Evolutionary conservation across 495 filamentous ascomycete genomes (phyloP).

Genomic region (Xylaria bambusicola): DNA sequence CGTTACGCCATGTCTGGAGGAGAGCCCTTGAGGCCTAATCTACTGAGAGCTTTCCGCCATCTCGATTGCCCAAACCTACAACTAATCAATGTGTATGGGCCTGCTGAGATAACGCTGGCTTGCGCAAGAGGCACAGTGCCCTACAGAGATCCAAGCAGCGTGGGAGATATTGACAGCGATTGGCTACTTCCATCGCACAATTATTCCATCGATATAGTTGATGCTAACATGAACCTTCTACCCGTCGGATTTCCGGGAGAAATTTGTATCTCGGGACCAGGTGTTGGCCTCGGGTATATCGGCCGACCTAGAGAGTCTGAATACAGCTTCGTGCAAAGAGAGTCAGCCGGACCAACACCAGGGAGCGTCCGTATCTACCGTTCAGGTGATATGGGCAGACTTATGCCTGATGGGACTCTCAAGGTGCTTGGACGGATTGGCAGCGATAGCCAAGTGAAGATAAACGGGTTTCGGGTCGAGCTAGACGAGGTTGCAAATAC

Average conservation of each 20-base stretch:
- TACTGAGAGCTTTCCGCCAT: slow-evolving; percentile 11
- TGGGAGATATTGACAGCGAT: background rate
- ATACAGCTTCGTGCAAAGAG: slow-evolving; percentile 30
- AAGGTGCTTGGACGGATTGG: slow-evolving; percentile 38
- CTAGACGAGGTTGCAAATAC: slow-evolving; percentile 42
- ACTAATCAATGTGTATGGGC: slow-evolving; percentile 28
- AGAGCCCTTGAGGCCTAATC: slow-evolving; percentile 15
- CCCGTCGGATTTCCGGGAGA: slow-evolving; percentile 36
- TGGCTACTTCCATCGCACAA: slow-evolving; percentile 22
- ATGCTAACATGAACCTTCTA: slow-evolving; percentile 39
- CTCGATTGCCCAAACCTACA: slow-evolving; percentile 9
- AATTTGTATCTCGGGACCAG: slow-evolving; percentile 37
- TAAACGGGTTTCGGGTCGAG: slow-evolving; percentile 49
- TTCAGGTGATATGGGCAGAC: slow-evolving; percentile 44
- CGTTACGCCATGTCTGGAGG: slow-evolving; percentile 25
- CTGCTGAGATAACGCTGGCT: slow-evolving; percentile 19
- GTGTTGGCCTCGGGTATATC: slow-evolving; percentile 17
- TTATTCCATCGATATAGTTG: slow-evolving; percentile 44
- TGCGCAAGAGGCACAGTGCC: background rate
- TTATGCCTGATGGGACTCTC: slow-evolving; percentile 39
- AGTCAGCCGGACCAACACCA: slow-evolving; percentile 17
- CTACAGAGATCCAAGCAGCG: background rate
- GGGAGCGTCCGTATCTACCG: slow-evolving; percentile 33
- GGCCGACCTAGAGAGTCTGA: slow-evolving; percentile 22
- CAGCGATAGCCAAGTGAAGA: slow-evolving; percentile 46